Percentiles rank a stretch among this genome's conserved stretches.
Conservation (phyloP, 2,329 filamentous ascomycete species). For the Stromatinia cepivora region DNA sequence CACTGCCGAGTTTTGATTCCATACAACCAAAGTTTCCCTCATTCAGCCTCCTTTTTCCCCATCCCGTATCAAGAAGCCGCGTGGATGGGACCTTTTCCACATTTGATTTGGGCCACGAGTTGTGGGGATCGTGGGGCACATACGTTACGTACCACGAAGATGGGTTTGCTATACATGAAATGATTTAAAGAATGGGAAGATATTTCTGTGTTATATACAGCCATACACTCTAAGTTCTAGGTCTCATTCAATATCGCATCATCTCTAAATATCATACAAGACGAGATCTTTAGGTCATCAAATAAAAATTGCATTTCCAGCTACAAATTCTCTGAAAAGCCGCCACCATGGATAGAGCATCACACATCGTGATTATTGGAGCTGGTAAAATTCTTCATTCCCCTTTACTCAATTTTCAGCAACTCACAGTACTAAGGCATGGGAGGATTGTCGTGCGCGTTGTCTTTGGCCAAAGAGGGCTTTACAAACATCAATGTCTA, state of each 20-base stretch:
- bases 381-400: conserved; percentile 45
- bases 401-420: too few relatives aligned
- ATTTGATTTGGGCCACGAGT: background rate
- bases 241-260: background rate
- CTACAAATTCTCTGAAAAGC: background rate
- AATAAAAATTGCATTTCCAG: background rate
- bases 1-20: background rate
- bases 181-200: background rate
- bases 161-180: background rate
- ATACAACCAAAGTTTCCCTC: background rate
- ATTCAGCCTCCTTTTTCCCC: background rate
- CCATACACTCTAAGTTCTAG: background rate
- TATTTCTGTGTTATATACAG: background rate
- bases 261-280: background rate
- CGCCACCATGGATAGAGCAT: conserved; percentile 1
- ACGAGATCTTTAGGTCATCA: background rate
- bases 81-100: conserved; percentile 19
- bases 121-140: conserved; percentile 19
- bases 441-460: conserved; percentile 71
- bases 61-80: conserved; percentile 8
- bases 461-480: conserved; percentile 73
- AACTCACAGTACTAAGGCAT: conserved; percentile 56
- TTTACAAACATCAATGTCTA: conserved; percentile 74
- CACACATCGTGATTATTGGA: conserved; percentile 48
- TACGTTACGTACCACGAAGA: conserved; percentile 1